Evolutionary conservation across 768 basidiomycete genomes (phyloP).

Genomic region (Pulveroboletus sp.): DNA sequence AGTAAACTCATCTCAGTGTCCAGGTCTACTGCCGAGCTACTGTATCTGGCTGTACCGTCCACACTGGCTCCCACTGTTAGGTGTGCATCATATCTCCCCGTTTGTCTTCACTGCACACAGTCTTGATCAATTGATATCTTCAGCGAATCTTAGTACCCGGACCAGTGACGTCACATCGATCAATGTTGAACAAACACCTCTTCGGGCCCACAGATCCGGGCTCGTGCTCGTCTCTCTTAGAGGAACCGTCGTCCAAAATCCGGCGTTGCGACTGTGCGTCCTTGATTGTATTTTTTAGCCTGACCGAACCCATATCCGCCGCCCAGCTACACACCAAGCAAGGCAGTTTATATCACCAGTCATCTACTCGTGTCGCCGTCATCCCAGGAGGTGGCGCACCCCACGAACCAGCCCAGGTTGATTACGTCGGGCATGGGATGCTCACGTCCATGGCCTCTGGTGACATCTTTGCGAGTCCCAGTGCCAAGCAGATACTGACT

Average conservation of each 20-base stretch:
- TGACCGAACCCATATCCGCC: background rate
- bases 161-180: background rate
- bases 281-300: background rate
- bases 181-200: slow-evolving; percentile 44
- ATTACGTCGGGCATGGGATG: slow-evolving; percentile 57
- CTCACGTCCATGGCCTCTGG: slow-evolving; percentile 25
- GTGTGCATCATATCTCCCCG: too few relatives aligned
- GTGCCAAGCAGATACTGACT: slow-evolving; percentile 16
- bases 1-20: too few relatives aligned
- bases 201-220: slow-evolving; percentile 39
- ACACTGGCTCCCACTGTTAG: too few relatives aligned
- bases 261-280: slow-evolving; percentile 37
- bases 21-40: too few relatives aligned
- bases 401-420: slow-evolving; percentile 60
- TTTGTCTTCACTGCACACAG: too few relatives aligned
- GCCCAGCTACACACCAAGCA: too few relatives aligned
- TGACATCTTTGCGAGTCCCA: too few relatives aligned
- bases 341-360: too few relatives aligned
- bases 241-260: slow-evolving; percentile 42
- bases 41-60: too few relatives aligned
- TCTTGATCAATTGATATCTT: background rate
- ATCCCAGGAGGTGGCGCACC: slow-evolving; percentile 53
- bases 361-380: slow-evolving; percentile 33
- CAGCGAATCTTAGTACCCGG: too few relatives aligned
- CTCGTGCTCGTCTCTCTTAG: slow-evolving; percentile 42